Evolutionary conservation across 192 early-diverging fungal genomes (phyloP).

Genomic region (Entrophospora sp.): DNA sequence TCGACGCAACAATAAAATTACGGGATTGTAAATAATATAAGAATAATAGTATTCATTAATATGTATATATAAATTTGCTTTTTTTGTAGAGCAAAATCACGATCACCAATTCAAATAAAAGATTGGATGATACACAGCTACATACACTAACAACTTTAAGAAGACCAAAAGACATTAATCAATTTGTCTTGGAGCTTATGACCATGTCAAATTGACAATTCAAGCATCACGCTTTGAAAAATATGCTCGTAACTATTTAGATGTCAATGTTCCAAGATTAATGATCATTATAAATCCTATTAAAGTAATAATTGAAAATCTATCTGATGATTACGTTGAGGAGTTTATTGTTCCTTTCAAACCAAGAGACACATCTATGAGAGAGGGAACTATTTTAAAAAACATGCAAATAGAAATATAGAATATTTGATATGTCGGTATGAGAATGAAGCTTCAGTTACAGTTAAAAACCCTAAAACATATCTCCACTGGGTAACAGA

Average conservation of each 20-base stretch:
- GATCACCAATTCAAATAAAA: no score
- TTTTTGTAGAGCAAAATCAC: no score
- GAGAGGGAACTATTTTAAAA: constrained; percentile 47
- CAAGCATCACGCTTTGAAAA: constrained; percentile 84
- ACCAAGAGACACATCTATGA: constrained; percentile 77
- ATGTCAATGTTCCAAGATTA: constrained; percentile 84
- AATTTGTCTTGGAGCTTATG: constrained; percentile 90
- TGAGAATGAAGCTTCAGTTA: constrained; percentile 52
- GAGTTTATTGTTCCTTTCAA: constrained; percentile 82
- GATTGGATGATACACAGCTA: constrained; percentile 94
- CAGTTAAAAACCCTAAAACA: constrained; percentile 85
- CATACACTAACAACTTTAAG: constrained; percentile 89
- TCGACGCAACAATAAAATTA: no score
- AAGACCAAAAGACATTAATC: constrained; percentile 92
- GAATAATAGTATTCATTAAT: no score
- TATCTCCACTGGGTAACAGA: constrained; percentile 98
- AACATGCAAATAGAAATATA: constrained; percentile 70
- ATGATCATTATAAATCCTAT: constrained; percentile 87
- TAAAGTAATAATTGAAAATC: constrained; percentile 80
- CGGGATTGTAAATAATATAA: no score
- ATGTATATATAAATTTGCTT: no score
- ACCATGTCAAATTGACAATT: constrained; percentile 69
- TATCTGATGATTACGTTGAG: constrained; percentile 72
- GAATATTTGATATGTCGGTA: constrained; percentile 76
- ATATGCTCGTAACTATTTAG: constrained; percentile 86